phyloP scores from a whole-genome alignment of 768 basidiomycete genomes.

The Leucocoprinus birnbaumii region DNA sequence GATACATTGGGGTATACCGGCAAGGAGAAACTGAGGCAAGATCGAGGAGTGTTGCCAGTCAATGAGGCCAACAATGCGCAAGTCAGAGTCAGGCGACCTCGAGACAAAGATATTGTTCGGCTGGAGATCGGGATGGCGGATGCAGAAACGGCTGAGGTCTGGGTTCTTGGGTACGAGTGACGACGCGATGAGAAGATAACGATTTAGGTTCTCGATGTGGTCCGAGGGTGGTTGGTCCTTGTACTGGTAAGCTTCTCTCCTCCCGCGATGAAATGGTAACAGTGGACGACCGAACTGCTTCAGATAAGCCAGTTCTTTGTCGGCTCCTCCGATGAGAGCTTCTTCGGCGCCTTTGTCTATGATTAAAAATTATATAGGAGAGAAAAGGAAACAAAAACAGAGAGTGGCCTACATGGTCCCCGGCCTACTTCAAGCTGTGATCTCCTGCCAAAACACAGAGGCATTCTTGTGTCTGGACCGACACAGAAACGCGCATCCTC shows the following conservation, averaged over 20 bases:
- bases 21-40: constrained; percentile 48
- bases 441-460: constrained; percentile 50
- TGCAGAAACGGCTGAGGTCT: constrained; percentile 38
- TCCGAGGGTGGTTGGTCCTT: constrained; percentile 37
- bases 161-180: constrained; percentile 41
- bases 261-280: constrained; percentile 36
- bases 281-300: constrained; percentile 44
- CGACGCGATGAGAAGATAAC: constrained; percentile 45
- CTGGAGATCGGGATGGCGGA: constrained; percentile 54
- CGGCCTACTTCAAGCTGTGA: constrained; percentile 44
- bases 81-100: constrained; percentile 39
- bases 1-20: constrained; percentile 37
- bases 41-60: constrained; percentile 59
- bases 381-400: constrained; percentile 23
- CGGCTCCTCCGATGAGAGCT: constrained; percentile 37
- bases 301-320: constrained; percentile 49
- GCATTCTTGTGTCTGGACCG: constrained; percentile 40
- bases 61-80: constrained; percentile 37
- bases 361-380: constrained; percentile 26
- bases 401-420: constrained; percentile 48
- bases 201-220: constrained; percentile 47
- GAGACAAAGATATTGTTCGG: constrained; percentile 47
- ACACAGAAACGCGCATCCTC: constrained; percentile 40
- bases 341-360: constrained; percentile 42
- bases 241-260: constrained; percentile 44